Evolutionary conservation across 257 asterid genomes (phyloP).

Genomic region (Salvia splendens): DNA sequence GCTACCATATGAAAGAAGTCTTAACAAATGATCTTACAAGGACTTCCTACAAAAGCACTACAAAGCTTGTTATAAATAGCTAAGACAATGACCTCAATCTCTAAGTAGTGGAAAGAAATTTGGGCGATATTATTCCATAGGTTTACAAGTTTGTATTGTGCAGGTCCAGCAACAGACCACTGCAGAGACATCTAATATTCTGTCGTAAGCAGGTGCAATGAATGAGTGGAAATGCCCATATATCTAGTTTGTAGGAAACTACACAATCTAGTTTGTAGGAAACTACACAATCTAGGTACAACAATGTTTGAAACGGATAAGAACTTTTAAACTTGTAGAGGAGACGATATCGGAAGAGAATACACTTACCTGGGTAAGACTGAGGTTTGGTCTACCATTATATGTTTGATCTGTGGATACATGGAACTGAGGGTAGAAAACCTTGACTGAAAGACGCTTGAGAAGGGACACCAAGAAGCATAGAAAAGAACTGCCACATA

Average conservation of each 20-base stretch:
- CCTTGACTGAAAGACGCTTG: constrained; percentile 38
- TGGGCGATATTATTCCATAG: not conserved
- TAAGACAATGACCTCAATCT: not conserved
- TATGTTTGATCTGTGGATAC: constrained; percentile 67
- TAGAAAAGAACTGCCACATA: constrained; percentile 55
- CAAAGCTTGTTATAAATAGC: not conserved
- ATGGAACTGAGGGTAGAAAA: constrained; percentile 57
- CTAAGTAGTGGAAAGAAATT: not conserved
- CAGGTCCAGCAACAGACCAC: constrained; percentile 7
- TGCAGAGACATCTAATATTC: constrained; percentile 15
- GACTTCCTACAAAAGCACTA: not conserved
- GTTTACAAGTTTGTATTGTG: not conserved
- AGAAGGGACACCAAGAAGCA: constrained; percentile 79
- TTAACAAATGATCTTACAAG: not conserved
- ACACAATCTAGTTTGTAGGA: constrained; percentile 3
- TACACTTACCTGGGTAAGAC: constrained; percentile 59
- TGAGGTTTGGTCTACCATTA: constrained; percentile 55
- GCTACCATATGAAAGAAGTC: not conserved
- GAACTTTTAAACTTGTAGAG: constrained; percentile 9
- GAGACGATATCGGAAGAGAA: constrained; percentile 5
- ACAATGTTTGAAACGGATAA: not conserved
- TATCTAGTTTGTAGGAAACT: constrained; percentile 10
- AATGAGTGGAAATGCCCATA: not conserved
- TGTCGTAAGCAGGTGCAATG: constrained; percentile 1
- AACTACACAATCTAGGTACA: not conserved